Conservation (phyloP, 2,329 filamentous ascomycete genomes). For the Penicillium verrucosum region DNA sequence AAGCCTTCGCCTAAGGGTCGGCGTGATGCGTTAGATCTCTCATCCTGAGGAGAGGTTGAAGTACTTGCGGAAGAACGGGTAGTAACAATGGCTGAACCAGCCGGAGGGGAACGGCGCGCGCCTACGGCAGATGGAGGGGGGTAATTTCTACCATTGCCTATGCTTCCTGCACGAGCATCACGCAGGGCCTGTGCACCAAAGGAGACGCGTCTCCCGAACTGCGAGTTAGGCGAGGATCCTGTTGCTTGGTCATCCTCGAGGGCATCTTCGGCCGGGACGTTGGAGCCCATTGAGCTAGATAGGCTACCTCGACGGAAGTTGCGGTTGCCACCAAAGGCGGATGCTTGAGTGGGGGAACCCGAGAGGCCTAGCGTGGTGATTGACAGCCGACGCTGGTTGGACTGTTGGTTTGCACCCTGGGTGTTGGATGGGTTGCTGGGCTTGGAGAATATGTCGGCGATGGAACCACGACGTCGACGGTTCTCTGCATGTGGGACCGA, state of each 20-base stretch:
- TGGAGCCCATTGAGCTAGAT: constrained; percentile 57
- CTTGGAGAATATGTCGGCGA: constrained; percentile 44
- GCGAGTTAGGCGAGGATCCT: constrained; percentile 66
- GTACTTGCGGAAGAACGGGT: constrained; percentile 36
- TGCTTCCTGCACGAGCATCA: constrained; percentile 65
- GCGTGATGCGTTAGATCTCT: constrained; percentile 45
- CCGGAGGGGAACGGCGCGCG: constrained; percentile 27
- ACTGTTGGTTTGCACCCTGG: constrained; percentile 49
- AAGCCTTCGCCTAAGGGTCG: constrained; percentile 76
- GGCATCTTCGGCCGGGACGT: constrained; percentile 39
- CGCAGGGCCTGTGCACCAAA: constrained; percentile 79
- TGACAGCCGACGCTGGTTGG: constrained; percentile 61
- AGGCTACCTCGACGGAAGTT: constrained; percentile 62
- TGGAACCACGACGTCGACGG: constrained; percentile 47
- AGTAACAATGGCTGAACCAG: constrained; percentile 20
- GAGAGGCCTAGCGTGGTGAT: constrained; percentile 72
- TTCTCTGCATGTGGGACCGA: constrained; percentile 34
- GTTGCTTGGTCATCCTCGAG: constrained; percentile 67
- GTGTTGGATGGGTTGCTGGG: constrained; percentile 27
- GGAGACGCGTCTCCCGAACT: constrained; percentile 75
- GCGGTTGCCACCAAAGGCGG: constrained; percentile 51
- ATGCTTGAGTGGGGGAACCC: constrained; percentile 61
- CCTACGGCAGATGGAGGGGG: constrained; percentile 26
- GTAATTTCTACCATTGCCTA: constrained; percentile 58
- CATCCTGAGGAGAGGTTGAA: constrained; percentile 34